A percentile compares a stretch with the other conserved stretches of the same genome.
Conservation (phyloP, 805 yeast species). For the Pichia thaimueangensis region DNA sequence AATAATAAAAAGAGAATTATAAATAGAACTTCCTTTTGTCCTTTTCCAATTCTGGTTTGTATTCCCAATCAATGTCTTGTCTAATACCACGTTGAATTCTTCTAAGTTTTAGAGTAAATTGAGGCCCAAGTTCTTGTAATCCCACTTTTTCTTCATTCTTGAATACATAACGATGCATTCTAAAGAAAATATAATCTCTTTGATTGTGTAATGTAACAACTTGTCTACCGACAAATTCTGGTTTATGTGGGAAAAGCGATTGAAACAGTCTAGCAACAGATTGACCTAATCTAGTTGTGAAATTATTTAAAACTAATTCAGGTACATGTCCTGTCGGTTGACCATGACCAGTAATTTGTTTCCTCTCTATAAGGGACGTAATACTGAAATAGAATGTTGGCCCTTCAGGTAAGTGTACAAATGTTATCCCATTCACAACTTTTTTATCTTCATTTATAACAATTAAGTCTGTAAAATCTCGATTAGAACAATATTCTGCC, state of each 20-base stretch:
- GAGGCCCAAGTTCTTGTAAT: slow-evolving; percentile 93
- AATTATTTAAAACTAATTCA: slow-evolving; percentile 86
- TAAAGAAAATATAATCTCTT: slow-evolving; percentile 89
- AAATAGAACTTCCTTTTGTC: slow-evolving; percentile 90
- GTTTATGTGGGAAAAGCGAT: slow-evolving; percentile 84
- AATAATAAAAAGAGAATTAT: slow-evolving; percentile 24
- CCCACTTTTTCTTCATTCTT: slow-evolving; percentile 89
- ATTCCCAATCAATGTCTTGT: slow-evolving; percentile 95
- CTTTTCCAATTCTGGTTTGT: slow-evolving; percentile 91
- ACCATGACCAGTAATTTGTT: slow-evolving; percentile 81
- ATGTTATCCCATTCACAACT: slow-evolving; percentile 83
- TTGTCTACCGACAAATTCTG: slow-evolving; percentile 93
- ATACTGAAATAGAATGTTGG: slow-evolving; percentile 91
- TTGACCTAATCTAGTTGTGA: slow-evolving; percentile 86
- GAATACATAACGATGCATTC: slow-evolving; percentile 91
- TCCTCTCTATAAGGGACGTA: slow-evolving; percentile 67
- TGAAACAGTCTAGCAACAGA: slow-evolving; percentile 92
- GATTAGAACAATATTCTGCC: slow-evolving; percentile 70
- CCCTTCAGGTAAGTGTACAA: slow-evolving; percentile 90
- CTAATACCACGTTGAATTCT: slow-evolving; percentile 86
- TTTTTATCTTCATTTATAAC: slow-evolving; percentile 94
- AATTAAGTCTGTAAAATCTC: slow-evolving; percentile 82
- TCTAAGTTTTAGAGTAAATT: slow-evolving; percentile 83
- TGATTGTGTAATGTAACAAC: slow-evolving; percentile 95
- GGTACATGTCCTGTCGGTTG: slow-evolving; percentile 86